Conservation (phyloP, 345 rosid genomes). For the Kernera saxatilis region DNA sequence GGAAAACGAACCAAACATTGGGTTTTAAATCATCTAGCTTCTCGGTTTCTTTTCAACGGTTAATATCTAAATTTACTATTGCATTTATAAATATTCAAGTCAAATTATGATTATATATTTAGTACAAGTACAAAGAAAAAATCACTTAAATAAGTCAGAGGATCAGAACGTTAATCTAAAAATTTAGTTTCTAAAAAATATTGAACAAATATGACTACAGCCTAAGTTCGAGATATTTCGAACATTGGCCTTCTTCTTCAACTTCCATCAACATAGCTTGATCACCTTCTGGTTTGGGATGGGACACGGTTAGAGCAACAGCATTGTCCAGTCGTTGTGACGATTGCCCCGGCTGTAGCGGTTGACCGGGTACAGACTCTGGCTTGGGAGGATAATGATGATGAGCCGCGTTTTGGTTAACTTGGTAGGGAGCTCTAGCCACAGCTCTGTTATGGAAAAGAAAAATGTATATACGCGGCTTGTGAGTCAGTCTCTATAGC, state of each 20-base stretch:
- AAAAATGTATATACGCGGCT: neutral
- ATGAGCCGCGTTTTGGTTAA: constrained; percentile 22
- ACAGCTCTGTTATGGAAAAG: constrained; percentile 34
- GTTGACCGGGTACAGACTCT: constrained; percentile 1
- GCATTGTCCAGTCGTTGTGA: constrained; percentile 4
- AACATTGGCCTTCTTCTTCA: constrained; percentile 32
- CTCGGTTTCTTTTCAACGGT: too few species aligned
- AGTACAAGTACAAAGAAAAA: neutral
- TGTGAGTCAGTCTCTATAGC: neutral
- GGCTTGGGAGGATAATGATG: constrained; percentile 24
- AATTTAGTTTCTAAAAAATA: neutral
- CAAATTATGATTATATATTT: neutral
- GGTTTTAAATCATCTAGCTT: too few species aligned
- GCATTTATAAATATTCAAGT: neutral
- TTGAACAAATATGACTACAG: constrained; percentile 26
- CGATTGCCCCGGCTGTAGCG: constrained; percentile 29
- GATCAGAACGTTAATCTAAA: neutral
- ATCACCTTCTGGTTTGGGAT: constrained; percentile 2
- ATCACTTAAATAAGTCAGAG: neutral
- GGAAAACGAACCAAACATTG: too few species aligned
- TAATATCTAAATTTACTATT: neutral
- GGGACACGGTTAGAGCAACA: neutral
- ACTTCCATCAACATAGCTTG: constrained; percentile 1
- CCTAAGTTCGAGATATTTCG: constrained; percentile 50
- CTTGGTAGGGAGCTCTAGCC: constrained; percentile 65